Conservation (phyloP, 1,284 basidiomycete species). For the Cryptococcus sp. region DNA sequence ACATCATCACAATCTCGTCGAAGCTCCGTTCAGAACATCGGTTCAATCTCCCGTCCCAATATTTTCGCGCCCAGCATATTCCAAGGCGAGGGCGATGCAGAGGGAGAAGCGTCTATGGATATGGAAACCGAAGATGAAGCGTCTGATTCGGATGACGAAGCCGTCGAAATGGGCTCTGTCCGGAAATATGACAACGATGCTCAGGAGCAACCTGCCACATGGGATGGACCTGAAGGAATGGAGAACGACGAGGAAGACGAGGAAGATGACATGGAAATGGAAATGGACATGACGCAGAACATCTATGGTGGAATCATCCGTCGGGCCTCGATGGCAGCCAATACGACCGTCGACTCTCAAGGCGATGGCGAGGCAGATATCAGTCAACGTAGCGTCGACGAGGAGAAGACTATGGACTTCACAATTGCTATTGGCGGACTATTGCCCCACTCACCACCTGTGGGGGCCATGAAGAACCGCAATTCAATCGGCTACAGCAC, state of each 20-base stretch:
- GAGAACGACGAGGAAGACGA: conserved; percentile 27
- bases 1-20: conserved; percentile 50
- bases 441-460: conserved; percentile 47
- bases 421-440: conserved; percentile 52
- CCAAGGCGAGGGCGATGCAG: conserved; percentile 50
- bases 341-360: conserved; percentile 15
- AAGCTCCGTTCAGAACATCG: conserved; percentile 33
- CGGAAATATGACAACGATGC: not conserved
- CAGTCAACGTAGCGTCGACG: conserved; percentile 16
- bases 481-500: conserved; percentile 50
- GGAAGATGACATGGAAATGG: conserved; percentile 42
- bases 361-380: conserved; percentile 30
- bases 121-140: conserved; percentile 43
- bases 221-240: conserved; percentile 23
- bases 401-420: conserved; percentile 54
- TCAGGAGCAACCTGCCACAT: not conserved
- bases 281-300: conserved; percentile 51
- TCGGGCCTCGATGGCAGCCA: conserved; percentile 17
- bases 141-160: conserved; percentile 22
- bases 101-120: conserved; percentile 65
- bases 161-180: conserved; percentile 6
- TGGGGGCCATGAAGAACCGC: conserved; percentile 35
- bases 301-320: conserved; percentile 41
- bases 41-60: conserved; percentile 18
- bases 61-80: conserved; percentile 22